Conservation (phyloP, 2,329 filamentous ascomycete species). For the Diaporthe citri region DNA sequence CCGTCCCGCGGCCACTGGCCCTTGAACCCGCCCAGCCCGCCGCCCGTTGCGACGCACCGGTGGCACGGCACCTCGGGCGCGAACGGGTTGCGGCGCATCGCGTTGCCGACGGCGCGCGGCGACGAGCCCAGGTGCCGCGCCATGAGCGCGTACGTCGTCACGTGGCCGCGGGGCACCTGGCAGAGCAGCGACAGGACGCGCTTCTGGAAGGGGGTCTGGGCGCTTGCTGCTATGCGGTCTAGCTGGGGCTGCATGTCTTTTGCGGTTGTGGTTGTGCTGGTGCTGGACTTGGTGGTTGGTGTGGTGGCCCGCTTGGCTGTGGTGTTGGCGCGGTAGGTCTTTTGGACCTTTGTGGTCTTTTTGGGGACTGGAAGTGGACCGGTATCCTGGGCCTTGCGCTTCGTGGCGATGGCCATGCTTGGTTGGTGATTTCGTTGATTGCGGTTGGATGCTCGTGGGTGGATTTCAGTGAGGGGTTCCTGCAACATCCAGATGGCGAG, state of each 20-base stretch:
- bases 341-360: constrained; percentile 19
- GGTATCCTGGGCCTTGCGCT: constrained; percentile 5
- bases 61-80: constrained; percentile 87
- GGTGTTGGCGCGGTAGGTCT: constrained; percentile 32
- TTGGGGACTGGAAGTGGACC: not conserved
- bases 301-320: not conserved
- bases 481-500: not conserved
- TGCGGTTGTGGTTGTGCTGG: not conserved
- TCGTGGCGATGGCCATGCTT: constrained; percentile 26
- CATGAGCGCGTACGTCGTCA: constrained; percentile 83
- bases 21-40: constrained; percentile 79
- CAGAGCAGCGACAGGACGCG: constrained; percentile 78
- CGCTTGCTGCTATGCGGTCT: constrained; percentile 57
- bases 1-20: constrained; percentile 74
- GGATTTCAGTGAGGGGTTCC: not conserved
- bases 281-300: not conserved
- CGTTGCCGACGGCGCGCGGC: constrained; percentile 82
- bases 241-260: constrained; percentile 56
- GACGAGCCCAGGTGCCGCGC: constrained; percentile 77
- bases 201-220: constrained; percentile 69
- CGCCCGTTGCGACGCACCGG: constrained; percentile 80
- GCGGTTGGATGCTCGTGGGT: not conserved
- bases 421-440: not conserved
- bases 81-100: constrained; percentile 83
- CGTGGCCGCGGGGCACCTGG: constrained; percentile 80